Percentiles rank a stretch among this genome's conserved stretches.
Conservation (phyloP, 805 yeast species). For the Wickerhamiella slavikovae region DNA sequence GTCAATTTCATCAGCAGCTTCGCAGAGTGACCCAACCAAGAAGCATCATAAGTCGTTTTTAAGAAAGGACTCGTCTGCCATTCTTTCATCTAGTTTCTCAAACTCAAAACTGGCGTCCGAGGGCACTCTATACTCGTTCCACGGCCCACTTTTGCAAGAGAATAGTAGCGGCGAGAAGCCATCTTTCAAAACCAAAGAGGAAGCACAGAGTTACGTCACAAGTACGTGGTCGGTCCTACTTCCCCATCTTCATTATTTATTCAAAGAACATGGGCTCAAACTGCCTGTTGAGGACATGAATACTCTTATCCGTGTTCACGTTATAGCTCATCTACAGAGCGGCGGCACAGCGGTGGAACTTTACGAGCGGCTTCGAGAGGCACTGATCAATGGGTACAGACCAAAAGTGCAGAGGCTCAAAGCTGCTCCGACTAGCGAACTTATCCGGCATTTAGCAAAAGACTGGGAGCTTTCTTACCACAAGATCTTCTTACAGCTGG, state of each 20-base stretch:
- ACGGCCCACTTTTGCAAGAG: slow-evolving; percentile 13
- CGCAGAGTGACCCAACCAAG: slow-evolving; percentile 5
- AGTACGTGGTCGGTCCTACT: slow-evolving; percentile 30
- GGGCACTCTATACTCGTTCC: slow-evolving; percentile 23
- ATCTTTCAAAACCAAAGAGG: slow-evolving; percentile 16
- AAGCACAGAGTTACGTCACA: slow-evolving; percentile 21
- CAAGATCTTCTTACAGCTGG: slow-evolving; percentile 34
- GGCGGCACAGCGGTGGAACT: slow-evolving; percentile 21
- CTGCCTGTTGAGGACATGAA: slow-evolving; percentile 40
- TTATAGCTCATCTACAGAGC: slow-evolving; percentile 21
- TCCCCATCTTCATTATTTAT: slow-evolving; percentile 25
- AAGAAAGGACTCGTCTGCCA: slow-evolving; percentile 20
- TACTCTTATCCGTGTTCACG: slow-evolving; percentile 24
- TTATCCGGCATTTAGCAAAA: slow-evolving; percentile 15
- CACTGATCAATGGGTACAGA: slow-evolving; percentile 24
- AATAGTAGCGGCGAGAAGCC: slow-evolving; percentile 11
- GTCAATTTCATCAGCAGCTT: too few relatives aligned
- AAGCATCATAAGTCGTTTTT: slow-evolving; percentile 20
- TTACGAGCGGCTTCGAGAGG: slow-evolving; percentile 26
- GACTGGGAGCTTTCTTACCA: slow-evolving; percentile 39
- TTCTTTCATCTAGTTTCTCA: slow-evolving; percentile 23
- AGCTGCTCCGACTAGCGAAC: slow-evolving; percentile 12
- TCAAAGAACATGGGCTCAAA: slow-evolving; percentile 26
- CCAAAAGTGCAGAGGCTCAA: slow-evolving; percentile 3
- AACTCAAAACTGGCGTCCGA: slow-evolving; percentile 23